Percentiles rank a stretch among this genome's conserved stretches.
Conservation (phyloP, 2,329 filamentous ascomycete species). For the Colletotrichum destructivum region DNA sequence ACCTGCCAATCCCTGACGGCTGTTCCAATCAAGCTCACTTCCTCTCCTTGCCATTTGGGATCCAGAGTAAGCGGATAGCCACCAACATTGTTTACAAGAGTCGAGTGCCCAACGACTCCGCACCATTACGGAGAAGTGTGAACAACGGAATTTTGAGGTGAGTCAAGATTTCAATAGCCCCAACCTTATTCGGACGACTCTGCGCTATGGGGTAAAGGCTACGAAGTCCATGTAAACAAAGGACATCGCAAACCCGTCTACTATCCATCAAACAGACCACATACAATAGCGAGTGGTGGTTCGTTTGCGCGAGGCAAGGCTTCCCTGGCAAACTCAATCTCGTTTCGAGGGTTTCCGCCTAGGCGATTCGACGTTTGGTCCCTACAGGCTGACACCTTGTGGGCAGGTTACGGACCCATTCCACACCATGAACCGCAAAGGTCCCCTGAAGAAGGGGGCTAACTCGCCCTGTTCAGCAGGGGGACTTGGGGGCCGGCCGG, state of each 20-base stretch:
- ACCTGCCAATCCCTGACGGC: conserved; percentile 30
- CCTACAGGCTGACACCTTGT: too few relatives aligned
- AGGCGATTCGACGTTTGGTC: conserved; percentile 28
- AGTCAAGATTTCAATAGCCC: not conserved
- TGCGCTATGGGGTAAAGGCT: not conserved
- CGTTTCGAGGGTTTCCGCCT: conserved; percentile 32
- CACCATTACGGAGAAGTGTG: too few relatives aligned
- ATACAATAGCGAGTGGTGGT: conserved; percentile 1
- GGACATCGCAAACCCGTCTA: not conserved
- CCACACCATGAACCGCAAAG: conserved; percentile 38
- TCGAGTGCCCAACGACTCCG: not conserved
- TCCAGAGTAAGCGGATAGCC: not conserved
- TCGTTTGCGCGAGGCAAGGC: conserved; percentile 25
- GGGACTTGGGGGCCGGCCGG: conserved; percentile 11
- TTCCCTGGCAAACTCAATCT: conserved; percentile 42
- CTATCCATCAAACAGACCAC: not conserved
- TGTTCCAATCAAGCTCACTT: not conserved
- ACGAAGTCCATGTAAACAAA: not conserved
- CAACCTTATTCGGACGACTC: conserved; percentile 40
- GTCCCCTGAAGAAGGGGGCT: conserved; percentile 32
- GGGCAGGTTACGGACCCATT: conserved; percentile 2
- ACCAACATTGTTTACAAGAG: too few relatives aligned
- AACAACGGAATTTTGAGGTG: too few relatives aligned
- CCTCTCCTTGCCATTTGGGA: not conserved
- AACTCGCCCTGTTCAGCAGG: conserved; percentile 25